These are phyloP conservation scores for Fomitopsis serialis DNA, from an alignment of 768 basidiomycete species.

Conservation along the genomic window DNA sequence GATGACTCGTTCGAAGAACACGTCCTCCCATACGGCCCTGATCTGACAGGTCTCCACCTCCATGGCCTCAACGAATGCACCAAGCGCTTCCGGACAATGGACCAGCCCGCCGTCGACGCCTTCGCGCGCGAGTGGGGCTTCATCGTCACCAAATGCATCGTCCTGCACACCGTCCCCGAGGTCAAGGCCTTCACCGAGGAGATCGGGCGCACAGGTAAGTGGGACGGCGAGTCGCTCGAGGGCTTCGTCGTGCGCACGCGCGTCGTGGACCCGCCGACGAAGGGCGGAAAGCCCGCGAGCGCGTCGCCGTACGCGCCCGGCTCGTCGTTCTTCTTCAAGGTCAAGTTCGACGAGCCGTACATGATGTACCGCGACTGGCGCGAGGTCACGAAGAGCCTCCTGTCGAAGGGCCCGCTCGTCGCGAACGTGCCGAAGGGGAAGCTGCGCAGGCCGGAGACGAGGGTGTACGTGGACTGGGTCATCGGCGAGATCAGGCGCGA, in stretches of 20 bases:
- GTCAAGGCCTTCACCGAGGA: conserved; percentile 71
- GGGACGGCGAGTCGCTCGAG: conserved; percentile 83
- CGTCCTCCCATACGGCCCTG: conserved; percentile 76
- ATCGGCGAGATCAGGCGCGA: conserved; percentile 66
- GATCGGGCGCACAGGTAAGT: conserved; percentile 61
- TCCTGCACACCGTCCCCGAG: conserved; percentile 53
- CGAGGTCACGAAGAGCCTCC: conserved; percentile 81
- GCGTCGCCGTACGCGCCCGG: conserved; percentile 68
- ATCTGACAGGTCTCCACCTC: conserved; percentile 85
- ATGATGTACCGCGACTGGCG: conserved; percentile 99
- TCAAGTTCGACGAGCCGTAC: conserved; percentile 99
- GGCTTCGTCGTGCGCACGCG: conserved; percentile 90
- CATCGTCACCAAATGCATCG: conserved; percentile 64
- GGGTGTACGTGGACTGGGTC: conserved; percentile 79
- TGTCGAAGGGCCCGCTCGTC: conserved; percentile 33
- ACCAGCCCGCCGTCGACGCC: conserved; percentile 58
- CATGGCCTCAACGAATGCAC: conserved; percentile 83
- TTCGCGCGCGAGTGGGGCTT: conserved; percentile 94
- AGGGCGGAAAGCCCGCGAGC: conserved; percentile 21
- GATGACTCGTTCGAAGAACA: conserved; percentile 98
- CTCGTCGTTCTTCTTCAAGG: conserved; percentile 95
- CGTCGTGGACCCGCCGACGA: conserved; percentile 41
- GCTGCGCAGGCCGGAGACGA: conserved; percentile 73
- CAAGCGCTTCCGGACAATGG: conserved; percentile 64
- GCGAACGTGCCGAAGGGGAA: conserved; percentile 53